Base-by-base conservation (phyloP, 1,284 basidiomycete species). In the Phylloboletellus chloephorus region DNA sequence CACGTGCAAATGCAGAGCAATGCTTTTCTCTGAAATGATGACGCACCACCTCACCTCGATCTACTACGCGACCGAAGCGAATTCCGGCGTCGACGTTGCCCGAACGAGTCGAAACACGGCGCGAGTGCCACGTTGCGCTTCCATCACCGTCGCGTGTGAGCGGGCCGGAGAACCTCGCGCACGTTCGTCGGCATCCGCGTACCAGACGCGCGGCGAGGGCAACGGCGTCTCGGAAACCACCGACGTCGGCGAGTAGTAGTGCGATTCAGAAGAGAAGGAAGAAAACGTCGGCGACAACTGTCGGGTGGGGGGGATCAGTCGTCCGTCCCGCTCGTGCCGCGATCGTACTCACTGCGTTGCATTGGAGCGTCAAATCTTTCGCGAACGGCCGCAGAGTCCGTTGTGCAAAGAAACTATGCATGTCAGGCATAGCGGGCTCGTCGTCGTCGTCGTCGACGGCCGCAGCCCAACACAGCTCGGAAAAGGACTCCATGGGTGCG, bases 401-500 rank as follows among this genome's bases (percentile, higher is more conserved):
- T 3, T 48, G n/a, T n/a, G n/a, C 47, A 24, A 48, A 48, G 28
- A 44, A 48, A 1, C 20, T 24, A 23, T 28, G 42, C 16, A 36
- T 10, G 7, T 33, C 20, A 3, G 48, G 37, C n/a, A 24, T 16
- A 6, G 25, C 3, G 34, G 24, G n/a, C n/a, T n/a, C 9, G 37
- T 19, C 0, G 24, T 24, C 37, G 16, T 60, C 61, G 1, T 64
- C 58, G 2, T 38, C 16, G 3, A 63, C 43, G 12, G 55, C 59
- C 10, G 46, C 24, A 1, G 46, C 48, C 62, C 58, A 60, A n/a
- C 58, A 60, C 13, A 53, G 23, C 5, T 65, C 58, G 5, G 42
- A 45, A 33, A 60, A 64, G 21, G 45, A 63, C 5, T 57, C 59
- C 25, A 52, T 29, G 19, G 58, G 58, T 7, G 57, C 54, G 22